Percentiles rank a stretch among this genome's conserved stretches.
Conservation (phyloP, 2,329 filamentous ascomycete genomes). For the Dothideomycetidae sp. region DNA sequence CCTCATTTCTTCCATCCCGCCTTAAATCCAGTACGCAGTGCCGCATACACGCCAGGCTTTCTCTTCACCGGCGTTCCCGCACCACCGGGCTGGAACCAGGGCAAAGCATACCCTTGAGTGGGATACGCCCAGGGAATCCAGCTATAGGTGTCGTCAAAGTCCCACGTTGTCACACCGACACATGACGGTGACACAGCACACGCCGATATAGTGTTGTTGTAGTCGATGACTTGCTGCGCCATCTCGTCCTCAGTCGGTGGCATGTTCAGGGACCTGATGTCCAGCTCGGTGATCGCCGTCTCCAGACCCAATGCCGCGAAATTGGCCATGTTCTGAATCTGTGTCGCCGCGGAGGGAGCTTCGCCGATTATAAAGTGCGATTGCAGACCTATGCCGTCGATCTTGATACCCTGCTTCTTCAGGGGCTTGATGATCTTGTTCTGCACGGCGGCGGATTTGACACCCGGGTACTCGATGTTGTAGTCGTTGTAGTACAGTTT, state of each 20-base stretch:
- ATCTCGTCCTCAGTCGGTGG: conserved; percentile 30
- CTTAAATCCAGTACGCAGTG: too few relatives aligned
- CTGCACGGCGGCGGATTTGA: conserved; percentile 27
- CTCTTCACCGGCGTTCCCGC: conserved; percentile 13
- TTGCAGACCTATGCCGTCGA: conserved; percentile 50
- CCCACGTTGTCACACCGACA: conserved; percentile 28
- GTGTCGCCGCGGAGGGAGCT: conserved; percentile 33
- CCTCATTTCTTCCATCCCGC: too few relatives aligned
- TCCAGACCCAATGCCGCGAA: conserved; percentile 42
- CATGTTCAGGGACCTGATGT: conserved; percentile 38
- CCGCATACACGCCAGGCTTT: conserved; percentile 12
- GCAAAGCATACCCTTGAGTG: conserved; percentile 23
- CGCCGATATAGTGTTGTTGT: conserved; percentile 25
- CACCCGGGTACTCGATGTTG: conserved; percentile 44
- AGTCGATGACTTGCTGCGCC: conserved; percentile 36
- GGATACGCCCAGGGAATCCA: conserved; percentile 28
- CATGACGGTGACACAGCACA: conserved; percentile 25
- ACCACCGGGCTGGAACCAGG: conserved; percentile 16
- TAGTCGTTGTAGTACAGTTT: conserved; percentile 53
- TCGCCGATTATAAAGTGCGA: conserved; percentile 44
- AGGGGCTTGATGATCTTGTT: conserved; percentile 23
- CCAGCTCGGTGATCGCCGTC: conserved; percentile 48
- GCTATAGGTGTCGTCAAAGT: conserved; percentile 27
- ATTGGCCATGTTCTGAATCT: conserved; percentile 33
- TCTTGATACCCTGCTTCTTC: conserved; percentile 27